Base-by-base conservation (phyloP, 1,284 basidiomycete species). In the Gomphus bonarii region DNA sequence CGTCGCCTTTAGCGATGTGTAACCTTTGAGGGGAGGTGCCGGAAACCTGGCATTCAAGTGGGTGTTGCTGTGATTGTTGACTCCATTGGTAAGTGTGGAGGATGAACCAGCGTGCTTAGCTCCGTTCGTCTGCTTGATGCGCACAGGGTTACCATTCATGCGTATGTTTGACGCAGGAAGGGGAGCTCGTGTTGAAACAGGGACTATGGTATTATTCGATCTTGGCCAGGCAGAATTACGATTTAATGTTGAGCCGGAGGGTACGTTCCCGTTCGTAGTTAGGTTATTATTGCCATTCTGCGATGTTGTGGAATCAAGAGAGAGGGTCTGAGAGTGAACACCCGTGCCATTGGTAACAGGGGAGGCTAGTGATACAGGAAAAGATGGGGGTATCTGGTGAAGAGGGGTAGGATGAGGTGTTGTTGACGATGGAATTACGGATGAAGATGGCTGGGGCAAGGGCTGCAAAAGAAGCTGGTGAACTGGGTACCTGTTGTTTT, bases 401-500 rank as follows among this genome's bases (percentile, higher is more conserved):
- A 43, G 5, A 42, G 51, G 51, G 8, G 30, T 9, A 2, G 38
- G 25, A 1, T 53, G 16, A 33, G 31, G 9, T 1, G 49, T n/a
- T 36, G 49, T 20, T 22, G 55, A 57, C 7, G 48, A 22, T 9
- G 38, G 25, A 9, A 9, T 31, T 22, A 22, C 11, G 20, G 54
- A 20, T 31, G 54, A 48, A 10, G 54, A 55, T 42, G 36, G 16
- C 31, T 46, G 42, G 22, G 54, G 54, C 18, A 55, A 20, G 7
- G 47, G 42, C 44, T 55, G 54, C n/a, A 52, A 49, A 44, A 50
- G 56, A 38, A 58, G 33, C 22, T 53, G 56, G 28, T 58, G 56
- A 28, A 53, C 56, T 38, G 53, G n/a, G 20, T 58, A 58, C 42
- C 56, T 42, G 56, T 52, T 53, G 35, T 46, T 50, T 40, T 58